Evolutionary conservation across 1,139 yeast species (phyloP).

Genomic region (Geotrichum phurueaensis): DNA sequence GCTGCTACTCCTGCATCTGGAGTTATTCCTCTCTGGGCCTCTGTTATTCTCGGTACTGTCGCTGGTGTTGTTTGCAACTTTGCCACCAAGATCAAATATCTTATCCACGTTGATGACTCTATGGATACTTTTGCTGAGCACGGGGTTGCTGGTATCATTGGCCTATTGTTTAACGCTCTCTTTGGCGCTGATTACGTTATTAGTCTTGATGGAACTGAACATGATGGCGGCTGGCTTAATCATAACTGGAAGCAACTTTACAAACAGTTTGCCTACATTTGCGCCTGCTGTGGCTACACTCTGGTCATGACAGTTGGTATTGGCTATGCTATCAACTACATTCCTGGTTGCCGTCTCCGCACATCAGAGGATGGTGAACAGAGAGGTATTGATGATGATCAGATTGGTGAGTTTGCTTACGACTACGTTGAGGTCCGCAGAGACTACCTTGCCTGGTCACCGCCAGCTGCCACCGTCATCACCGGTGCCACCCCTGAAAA

Average conservation of each 20-base stretch:
- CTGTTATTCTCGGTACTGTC: conserved; percentile 73
- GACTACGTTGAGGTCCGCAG: conserved; percentile 96
- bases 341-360: conserved; percentile 79
- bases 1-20: conserved; percentile 97
- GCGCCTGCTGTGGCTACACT: conserved; percentile 71
- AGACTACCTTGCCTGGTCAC: conserved; percentile 71
- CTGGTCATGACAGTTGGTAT: conserved; percentile 71
- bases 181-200: conserved; percentile 84
- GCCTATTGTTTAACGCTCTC: conserved; percentile 77
- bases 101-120: conserved; percentile 81
- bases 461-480: conserved; percentile 18
- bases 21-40: conserved; percentile 84
- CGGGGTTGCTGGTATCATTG: conserved; percentile 92
- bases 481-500: conserved; percentile 6
- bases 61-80: conserved; percentile 86
- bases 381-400: conserved; percentile 90
- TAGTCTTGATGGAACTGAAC: conserved; percentile 79
- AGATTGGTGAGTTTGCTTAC: conserved; percentile 96
- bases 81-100: conserved; percentile 79
- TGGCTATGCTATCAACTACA: conserved; percentile 64
- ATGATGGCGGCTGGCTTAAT: conserved; percentile 86
- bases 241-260: conserved; percentile 89
- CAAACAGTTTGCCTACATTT: conserved; percentile 77
- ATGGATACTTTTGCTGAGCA: conserved; percentile 96
- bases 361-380: conserved; percentile 82